Evolutionary conservation across 306 rosid genomes (phyloP).

Genomic region (Oxytropis ochrocephala): DNA sequence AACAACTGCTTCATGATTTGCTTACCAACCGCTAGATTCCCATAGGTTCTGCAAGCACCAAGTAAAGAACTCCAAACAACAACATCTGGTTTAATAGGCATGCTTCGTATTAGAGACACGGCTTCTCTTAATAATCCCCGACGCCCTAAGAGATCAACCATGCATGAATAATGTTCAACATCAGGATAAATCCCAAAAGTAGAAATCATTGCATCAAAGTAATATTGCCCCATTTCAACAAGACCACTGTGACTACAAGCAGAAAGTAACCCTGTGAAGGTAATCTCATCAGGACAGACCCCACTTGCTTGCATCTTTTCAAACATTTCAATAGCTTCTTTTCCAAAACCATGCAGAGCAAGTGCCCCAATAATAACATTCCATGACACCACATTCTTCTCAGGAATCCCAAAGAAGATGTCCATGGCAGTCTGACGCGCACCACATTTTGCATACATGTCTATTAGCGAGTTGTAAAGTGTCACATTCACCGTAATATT

Average conservation of each 20-base stretch:
- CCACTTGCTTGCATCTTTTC: constrained; percentile 44
- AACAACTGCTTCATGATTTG: constrained; percentile 61
- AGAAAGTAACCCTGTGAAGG: constrained; percentile 67
- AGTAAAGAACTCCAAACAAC: constrained; percentile 77
- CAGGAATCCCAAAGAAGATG: constrained; percentile 36
- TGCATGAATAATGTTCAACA: constrained; percentile 69
- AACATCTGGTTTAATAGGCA: constrained; percentile 66
- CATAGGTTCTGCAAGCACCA: constrained; percentile 64
- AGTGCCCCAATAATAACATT: constrained; percentile 53
- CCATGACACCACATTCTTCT: constrained; percentile 65
- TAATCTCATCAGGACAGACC: constrained; percentile 57
- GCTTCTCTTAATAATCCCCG: constrained; percentile 60
- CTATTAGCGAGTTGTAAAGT: constrained; percentile 48
- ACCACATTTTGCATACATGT: constrained; percentile 74
- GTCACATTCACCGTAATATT: constrained; percentile 27
- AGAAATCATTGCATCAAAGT: constrained; percentile 48
- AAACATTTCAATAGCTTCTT: constrained; percentile 45
- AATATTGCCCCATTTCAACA: constrained; percentile 43
- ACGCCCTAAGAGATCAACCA: constrained; percentile 74
- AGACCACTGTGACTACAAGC: constrained; percentile 74
- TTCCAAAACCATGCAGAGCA: constrained; percentile 65
- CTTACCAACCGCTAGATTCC: constrained; percentile 49
- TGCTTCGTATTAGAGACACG: constrained; percentile 36
- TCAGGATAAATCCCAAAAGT: constrained; percentile 38
- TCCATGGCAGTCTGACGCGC: constrained; percentile 44